Evolutionary conservation across 768 basidiomycete genomes (phyloP).

Genomic region (Dacryopinax primogenitus): DNA sequence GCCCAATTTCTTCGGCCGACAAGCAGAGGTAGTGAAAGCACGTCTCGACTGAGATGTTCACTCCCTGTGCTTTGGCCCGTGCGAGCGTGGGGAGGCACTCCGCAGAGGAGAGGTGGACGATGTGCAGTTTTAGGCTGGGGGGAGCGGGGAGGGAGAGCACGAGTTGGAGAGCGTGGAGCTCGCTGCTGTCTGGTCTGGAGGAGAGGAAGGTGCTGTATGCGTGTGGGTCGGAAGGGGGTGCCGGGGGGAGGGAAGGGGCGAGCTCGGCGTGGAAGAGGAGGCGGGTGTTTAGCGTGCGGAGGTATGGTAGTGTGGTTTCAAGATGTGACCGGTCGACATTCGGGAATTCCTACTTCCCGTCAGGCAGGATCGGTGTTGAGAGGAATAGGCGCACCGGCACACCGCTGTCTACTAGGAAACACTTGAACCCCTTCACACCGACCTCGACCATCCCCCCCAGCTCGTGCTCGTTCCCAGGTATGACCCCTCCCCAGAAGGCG

Average conservation of each 20-base stretch:
- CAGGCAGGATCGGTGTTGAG: neutral
- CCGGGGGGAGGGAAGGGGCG: slow-evolving; percentile 27
- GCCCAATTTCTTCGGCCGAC: slow-evolving; percentile 48
- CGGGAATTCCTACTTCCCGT: slow-evolving; percentile 67
- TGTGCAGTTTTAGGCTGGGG: slow-evolving; percentile 69
- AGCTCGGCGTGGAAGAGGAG: slow-evolving; percentile 92
- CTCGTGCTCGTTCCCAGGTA: slow-evolving; percentile 80
- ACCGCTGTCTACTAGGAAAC: slow-evolving; percentile 90
- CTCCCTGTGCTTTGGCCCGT: slow-evolving; percentile 47
- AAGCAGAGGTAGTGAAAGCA: slow-evolving; percentile 94
- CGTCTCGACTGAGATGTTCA: slow-evolving; percentile 80
- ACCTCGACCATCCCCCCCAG: slow-evolving; percentile 60
- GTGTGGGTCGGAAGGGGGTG: slow-evolving; percentile 22
- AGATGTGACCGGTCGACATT: slow-evolving; percentile 63
- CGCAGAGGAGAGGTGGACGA: slow-evolving; percentile 88
- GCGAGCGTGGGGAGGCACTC: slow-evolving; percentile 65
- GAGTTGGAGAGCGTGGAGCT: slow-evolving; percentile 67
- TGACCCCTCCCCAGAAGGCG: slow-evolving; percentile 89
- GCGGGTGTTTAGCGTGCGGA: slow-evolving; percentile 58
- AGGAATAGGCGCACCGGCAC: slow-evolving; percentile 55
- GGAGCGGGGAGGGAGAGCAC: slow-evolving; percentile 49
- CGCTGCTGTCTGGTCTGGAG: slow-evolving; percentile 71
- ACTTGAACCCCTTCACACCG: slow-evolving; percentile 93
- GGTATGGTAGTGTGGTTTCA: slow-evolving; percentile 50
- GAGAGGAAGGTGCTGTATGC: slow-evolving; percentile 67